These are phyloP conservation scores for Fusarium longipes DNA, from an alignment of 2,329 filamentous ascomycete genomes.

Conservation along the genomic window DNA sequence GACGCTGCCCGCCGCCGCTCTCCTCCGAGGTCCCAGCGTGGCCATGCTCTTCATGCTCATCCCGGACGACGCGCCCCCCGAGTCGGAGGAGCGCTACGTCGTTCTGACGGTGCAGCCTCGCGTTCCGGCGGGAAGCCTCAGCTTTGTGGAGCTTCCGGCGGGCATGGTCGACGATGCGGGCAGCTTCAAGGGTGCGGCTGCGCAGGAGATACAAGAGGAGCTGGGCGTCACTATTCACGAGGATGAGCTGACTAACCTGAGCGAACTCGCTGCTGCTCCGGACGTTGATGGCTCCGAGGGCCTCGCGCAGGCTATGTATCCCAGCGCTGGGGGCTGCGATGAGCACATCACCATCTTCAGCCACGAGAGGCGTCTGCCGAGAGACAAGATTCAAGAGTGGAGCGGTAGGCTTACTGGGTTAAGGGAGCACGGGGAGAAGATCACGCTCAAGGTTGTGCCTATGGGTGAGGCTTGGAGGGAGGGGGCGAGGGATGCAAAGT, in stretches of 20 bases:
- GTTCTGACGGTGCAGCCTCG: slow-evolving; percentile 71
- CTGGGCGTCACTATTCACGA: slow-evolving; percentile 64
- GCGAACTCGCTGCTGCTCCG: slow-evolving; percentile 58
- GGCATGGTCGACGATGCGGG: slow-evolving; percentile 67
- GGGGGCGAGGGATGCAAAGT: slow-evolving; percentile 68
- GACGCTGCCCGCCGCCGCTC: slow-evolving; percentile 63
- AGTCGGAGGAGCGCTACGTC: slow-evolving; percentile 63
- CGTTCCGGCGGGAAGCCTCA: slow-evolving; percentile 64
- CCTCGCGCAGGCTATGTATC: slow-evolving; percentile 64
- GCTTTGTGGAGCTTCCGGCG: slow-evolving; percentile 67
- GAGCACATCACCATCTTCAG: slow-evolving; percentile 70
- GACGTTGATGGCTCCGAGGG: slow-evolving; percentile 48
- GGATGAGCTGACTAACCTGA: slow-evolving; percentile 62
- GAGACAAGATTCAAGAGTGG: slow-evolving; percentile 64
- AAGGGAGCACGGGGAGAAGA: slow-evolving; percentile 69
- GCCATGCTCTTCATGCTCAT: slow-evolving; percentile 68
- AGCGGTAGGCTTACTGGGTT: slow-evolving; percentile 68
- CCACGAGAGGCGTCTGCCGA: slow-evolving; percentile 63
- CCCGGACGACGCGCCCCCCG: slow-evolving; percentile 59
- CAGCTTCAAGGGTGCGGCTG: slow-evolving; percentile 67
- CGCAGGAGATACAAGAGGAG: slow-evolving; percentile 71
- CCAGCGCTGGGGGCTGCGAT: slow-evolving; percentile 69
- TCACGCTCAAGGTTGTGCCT: slow-evolving; percentile 68
- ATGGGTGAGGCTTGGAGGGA: slow-evolving; percentile 68
- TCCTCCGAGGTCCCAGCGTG: slow-evolving; percentile 70